Conservation (phyloP, 352 stramenopile genomes). For the Globisporangium abappressorium region DNA sequence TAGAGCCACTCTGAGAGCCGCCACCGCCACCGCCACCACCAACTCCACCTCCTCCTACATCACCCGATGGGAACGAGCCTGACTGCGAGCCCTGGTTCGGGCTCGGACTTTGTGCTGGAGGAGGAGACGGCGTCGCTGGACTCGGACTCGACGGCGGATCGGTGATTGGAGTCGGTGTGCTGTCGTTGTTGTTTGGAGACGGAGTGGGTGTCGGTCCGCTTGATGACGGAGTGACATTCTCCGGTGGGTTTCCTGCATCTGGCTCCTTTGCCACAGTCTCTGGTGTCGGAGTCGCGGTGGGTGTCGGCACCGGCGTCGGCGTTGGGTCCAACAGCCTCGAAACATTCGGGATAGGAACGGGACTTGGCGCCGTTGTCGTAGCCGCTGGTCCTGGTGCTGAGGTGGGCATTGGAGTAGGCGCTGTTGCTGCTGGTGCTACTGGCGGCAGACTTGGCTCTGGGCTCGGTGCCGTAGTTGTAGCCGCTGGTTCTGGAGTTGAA, state of each 20-base stretch:
- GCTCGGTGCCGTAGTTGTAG: background rate
- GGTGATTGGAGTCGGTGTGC: background rate
- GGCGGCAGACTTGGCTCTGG: background rate
- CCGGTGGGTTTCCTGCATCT: background rate
- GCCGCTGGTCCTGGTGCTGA: background rate
- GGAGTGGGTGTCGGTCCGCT: background rate
- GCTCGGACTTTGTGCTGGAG: constrained; percentile 1
- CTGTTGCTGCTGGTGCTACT: background rate
- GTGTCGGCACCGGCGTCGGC: background rate
- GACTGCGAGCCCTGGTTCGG: constrained; percentile 11
- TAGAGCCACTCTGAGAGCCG: background rate
- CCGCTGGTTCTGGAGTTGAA: constrained; percentile 1
- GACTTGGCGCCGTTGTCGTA: background rate
- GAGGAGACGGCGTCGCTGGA: background rate
- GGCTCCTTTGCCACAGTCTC: background rate
- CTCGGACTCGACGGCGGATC: background rate
- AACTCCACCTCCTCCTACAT: constrained; percentile 1
- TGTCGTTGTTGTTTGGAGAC: background rate
- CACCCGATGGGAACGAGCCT: constrained; percentile 3
- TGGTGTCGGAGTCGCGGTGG: background rate
- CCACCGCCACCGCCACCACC: background rate
- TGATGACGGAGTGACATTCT: background rate
- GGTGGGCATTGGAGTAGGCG: background rate
- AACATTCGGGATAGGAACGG: background rate
- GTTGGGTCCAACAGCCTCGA: background rate